These are phyloP conservation scores for Pholiota conissans DNA, from an alignment of 768 basidiomycete species.

Conservation along the genomic window DNA sequence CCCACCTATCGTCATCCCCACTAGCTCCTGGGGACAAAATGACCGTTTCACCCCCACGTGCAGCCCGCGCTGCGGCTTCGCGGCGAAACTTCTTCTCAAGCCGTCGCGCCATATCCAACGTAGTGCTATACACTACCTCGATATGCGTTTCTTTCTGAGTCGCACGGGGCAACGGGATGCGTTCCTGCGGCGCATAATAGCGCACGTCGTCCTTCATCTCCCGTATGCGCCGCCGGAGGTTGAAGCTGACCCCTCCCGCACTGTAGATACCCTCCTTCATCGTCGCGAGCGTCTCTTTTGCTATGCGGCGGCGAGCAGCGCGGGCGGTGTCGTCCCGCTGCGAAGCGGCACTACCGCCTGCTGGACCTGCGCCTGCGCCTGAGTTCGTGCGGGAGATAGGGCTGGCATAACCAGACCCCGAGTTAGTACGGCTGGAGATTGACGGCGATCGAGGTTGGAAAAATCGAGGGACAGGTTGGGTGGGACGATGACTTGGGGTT, in stretches of 20 bases:
- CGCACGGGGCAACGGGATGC: too few relatives aligned
- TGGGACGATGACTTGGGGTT: not conserved
- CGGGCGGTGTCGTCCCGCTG: conserved; percentile 24
- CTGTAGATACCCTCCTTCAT: not conserved
- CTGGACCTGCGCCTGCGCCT: too few relatives aligned
- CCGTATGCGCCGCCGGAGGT: not conserved
- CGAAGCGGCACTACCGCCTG: too few relatives aligned
- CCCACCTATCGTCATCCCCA: not conserved
- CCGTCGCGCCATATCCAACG: conserved; percentile 2
- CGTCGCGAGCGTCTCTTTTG: not conserved
- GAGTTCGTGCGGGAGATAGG: not conserved
- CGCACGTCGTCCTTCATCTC: not conserved
- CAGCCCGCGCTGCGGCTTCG: not conserved
- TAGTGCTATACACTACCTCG: not conserved
- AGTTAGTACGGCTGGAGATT: not conserved
- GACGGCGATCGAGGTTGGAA: not conserved
- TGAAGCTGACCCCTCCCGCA: not conserved
- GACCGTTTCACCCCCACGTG: not conserved
- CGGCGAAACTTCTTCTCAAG: not conserved
- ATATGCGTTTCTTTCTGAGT: not conserved
- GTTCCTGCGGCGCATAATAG: not conserved
- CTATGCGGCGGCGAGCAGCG: conserved; percentile 15
- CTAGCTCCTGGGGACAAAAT: not conserved
- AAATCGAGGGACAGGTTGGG: not conserved
- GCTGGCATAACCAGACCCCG: not conserved